A percentile compares a stretch with the other conserved stretches of the same genome.
Conservation (phyloP, 2,329 filamentous ascomycete species). For the Pseudohalonectria lignicola region DNA sequence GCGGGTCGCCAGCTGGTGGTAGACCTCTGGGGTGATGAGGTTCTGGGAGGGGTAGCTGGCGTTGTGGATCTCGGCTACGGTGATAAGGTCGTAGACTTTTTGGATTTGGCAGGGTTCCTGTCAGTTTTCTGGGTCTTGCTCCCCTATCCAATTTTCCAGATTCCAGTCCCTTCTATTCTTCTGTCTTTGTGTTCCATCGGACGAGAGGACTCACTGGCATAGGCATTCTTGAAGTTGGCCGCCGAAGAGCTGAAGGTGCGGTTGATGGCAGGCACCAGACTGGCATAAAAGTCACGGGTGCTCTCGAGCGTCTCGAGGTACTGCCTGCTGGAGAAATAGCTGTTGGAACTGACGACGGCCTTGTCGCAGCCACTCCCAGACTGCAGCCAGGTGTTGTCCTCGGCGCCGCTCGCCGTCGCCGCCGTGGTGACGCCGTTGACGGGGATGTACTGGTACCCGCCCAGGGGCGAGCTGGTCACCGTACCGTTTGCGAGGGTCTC, state of each 20-base stretch:
- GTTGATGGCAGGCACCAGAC: conserved; percentile 43
- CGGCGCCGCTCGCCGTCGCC: conserved; percentile 41
- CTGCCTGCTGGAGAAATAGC: conserved; percentile 36
- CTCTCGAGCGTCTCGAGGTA: conserved; percentile 31
- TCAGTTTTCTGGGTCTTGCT: neutral
- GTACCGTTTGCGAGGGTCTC: conserved; percentile 63
- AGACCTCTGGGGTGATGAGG: conserved; percentile 47
- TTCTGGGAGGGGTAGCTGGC: conserved; percentile 42
- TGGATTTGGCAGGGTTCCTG: conserved; percentile 3
- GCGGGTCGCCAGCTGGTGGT: conserved; percentile 57
- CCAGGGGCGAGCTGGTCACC: conserved; percentile 53
- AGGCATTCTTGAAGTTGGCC: conserved; percentile 48
- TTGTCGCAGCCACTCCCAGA: conserved; percentile 45
- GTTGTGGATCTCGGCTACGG: conserved; percentile 52
- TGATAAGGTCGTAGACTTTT: conserved; percentile 47
- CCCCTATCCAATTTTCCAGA: no score
- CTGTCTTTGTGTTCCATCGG: no score
- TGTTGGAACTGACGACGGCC: conserved; percentile 41
- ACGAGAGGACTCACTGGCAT: conserved; percentile 43
- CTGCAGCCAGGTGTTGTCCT: conserved; percentile 48
- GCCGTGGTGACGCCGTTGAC: conserved; percentile 46
- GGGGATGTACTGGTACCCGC: conserved; percentile 77
- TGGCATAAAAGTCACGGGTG: conserved; percentile 50
- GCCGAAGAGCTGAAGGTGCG: conserved; percentile 32
- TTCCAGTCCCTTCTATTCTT: no score